Percentiles rank a stretch among this genome's conserved stretches.
These are phyloP conservation scores for Citrullus amarus DNA, from an alignment of 306 rosid genomes.

Conservation along the genomic window DNA sequence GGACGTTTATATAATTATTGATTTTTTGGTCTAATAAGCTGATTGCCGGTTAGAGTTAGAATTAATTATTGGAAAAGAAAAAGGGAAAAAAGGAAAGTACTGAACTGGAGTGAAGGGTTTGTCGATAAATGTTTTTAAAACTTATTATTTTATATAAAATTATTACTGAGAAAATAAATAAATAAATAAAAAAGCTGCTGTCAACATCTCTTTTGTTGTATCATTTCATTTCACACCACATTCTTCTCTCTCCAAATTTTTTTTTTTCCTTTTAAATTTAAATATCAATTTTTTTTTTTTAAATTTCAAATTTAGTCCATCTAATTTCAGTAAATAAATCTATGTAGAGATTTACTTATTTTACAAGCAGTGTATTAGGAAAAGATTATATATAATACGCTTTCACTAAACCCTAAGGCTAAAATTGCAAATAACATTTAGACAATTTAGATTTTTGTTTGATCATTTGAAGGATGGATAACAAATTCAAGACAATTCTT, in stretches of 20 bases:
- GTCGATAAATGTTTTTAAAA: background rate
- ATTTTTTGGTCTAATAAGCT: background rate
- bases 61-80: background rate
- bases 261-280: too few species aligned
- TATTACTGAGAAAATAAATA: constrained; percentile 11
- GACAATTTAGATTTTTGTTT: too few species aligned
- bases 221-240: constrained; percentile 8
- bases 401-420: too few species aligned
- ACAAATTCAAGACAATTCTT: too few species aligned
- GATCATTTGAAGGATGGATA: too few species aligned
- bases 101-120: background rate
- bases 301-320: too few species aligned
- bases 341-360: too few species aligned
- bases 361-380: too few species aligned
- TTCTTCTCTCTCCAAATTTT: background rate
- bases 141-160: background rate
- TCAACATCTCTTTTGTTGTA: constrained; percentile 16
- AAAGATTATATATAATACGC: too few species aligned
- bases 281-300: too few species aligned
- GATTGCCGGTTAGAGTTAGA: background rate
- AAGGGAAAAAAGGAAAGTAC: background rate
- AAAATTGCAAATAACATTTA: too few species aligned
- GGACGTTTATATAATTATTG: background rate
- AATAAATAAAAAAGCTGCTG: constrained; percentile 9
- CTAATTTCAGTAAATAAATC: too few species aligned